Base-by-base conservation (phyloP, 2,329 filamentous ascomycete genomes). In the Cercospora berteroae region DNA sequence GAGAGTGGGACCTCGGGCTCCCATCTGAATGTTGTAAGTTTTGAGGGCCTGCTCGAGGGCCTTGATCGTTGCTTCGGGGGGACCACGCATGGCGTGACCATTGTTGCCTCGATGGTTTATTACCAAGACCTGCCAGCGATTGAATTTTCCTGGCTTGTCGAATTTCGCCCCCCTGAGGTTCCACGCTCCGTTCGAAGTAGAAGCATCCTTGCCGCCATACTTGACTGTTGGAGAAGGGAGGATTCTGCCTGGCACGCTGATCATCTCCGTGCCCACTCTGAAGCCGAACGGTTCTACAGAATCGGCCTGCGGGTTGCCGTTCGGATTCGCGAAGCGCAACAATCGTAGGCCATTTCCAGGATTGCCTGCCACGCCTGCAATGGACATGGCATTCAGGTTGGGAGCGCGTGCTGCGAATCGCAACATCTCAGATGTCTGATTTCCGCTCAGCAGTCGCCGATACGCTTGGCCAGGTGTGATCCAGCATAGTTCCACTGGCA, bases 211-310 rank as follows among this genome's bases (percentile, higher is more conserved):
- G 9, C 55, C 67, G 7, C 69, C 64, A 63, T 96, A 97, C 1
- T 80, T 76, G 29, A 96, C 79, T 0, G 70, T 73, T 0, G 93
- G 93, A 0, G 86, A 74, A 0, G 73, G 50, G 0, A 96, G 83
- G 48, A 94, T 85, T 5, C 93, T 88, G 1, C 87, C 94, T 0
- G 83, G 82, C 0, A 97, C 90, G 0, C 90, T 90, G 36, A 96
- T 81, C 36, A 97, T 83, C 1, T 82, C 78, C 12, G 85, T 84
- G 6, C 81, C 83, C 3, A 93, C 84, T 1, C 80, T 79, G 68
- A 96, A 82, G 5, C 89, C 89, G 68, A 93, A 95, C 2, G 81
- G 75, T 5, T 74, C 62, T 0, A 74, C 67, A 0, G 71, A 69
- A 9, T 59, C 55, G 8, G 48, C 12, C 39, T 76, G 74, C 10